Percentiles rank a stretch among this genome's conserved stretches.
Evolutionary conservation across 208 protist species (phyloP).

Genomic region (Trypanosoma cruzi): DNA sequence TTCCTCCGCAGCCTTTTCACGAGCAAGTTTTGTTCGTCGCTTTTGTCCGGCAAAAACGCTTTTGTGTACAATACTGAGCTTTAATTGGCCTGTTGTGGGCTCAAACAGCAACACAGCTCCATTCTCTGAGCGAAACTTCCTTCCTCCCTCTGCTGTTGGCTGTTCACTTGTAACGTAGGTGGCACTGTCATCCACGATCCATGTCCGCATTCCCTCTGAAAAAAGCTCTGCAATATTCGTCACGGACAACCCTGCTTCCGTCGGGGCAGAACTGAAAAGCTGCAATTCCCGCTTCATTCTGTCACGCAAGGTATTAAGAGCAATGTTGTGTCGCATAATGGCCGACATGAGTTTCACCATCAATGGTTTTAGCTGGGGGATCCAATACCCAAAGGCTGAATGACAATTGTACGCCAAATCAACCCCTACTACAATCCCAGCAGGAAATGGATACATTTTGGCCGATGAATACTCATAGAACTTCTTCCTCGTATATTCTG

Average conservation of each 20-base stretch:
- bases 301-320: conserved; percentile 99
- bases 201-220: conserved; percentile 98
- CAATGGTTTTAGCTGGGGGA: conserved; percentile 97
- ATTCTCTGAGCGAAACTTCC: conserved; percentile 97
- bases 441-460: conserved; percentile 99
- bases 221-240: conserved; percentile 99
- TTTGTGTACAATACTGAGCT: conserved; percentile 99
- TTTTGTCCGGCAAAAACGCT: conserved; percentile 99
- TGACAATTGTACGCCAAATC: conserved; percentile 99
- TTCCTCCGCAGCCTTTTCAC: conserved; percentile 99
- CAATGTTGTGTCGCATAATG: conserved; percentile 99
- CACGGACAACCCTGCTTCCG: conserved; percentile 98
- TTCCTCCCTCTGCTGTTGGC: conserved; percentile 99
- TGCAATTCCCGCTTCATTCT: conserved; percentile 99
- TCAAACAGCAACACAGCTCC: conserved; percentile 99
- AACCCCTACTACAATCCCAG: conserved; percentile 98
- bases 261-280: conserved; percentile 99
- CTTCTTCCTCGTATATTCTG: conserved; percentile 99
- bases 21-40: conserved; percentile 99
- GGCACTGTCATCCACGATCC: conserved; percentile 99
- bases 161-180: conserved; percentile 99
- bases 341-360: conserved; percentile 98
- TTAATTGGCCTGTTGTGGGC: conserved; percentile 99
- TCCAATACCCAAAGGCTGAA: conserved; percentile 99
- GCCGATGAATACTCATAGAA: conserved; percentile 99